phyloP scores from a whole-genome alignment of 257 asterid species.

The Perilla frutescens region DNA sequence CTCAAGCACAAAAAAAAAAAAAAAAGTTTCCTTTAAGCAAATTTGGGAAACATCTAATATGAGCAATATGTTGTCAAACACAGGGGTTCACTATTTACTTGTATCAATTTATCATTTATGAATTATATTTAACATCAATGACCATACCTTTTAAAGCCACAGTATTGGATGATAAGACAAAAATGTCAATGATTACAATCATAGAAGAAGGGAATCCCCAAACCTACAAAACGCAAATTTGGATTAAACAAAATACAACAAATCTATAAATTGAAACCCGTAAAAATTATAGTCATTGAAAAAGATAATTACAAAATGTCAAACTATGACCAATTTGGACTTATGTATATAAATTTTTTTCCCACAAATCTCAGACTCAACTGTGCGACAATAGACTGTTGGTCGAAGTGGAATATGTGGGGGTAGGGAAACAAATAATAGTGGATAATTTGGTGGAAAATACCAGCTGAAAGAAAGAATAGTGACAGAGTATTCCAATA shows the following conservation, averaged over 20 bases:
- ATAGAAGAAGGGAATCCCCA: slow-evolving; percentile 85
- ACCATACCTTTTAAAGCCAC: slow-evolving; percentile 77
- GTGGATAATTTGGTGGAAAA: background rate
- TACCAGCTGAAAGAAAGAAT: no score
- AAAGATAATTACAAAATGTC: no score
- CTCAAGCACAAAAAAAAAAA: background rate
- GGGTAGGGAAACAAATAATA: background rate
- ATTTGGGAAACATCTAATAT: background rate
- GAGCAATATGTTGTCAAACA: slow-evolving; percentile 3
- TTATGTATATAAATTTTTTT: no score
- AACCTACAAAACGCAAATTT: slow-evolving; percentile 54
- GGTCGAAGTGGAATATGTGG: background rate
- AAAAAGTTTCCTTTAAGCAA: background rate
- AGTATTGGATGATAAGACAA: slow-evolving; percentile 78
- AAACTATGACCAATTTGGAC: no score
- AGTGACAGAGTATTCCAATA: background rate
- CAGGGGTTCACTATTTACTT: background rate
- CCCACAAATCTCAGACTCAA: background rate
- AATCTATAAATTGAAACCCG: no score
- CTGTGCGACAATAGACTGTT: background rate
- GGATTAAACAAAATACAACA: slow-evolving; percentile 12
- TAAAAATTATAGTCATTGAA: no score
- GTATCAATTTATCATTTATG: slow-evolving; percentile 9
- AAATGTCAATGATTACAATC: slow-evolving; percentile 68
- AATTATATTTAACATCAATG: slow-evolving; percentile 10